Percentiles rank a stretch among this genome's conserved stretches.
phyloP scores from a whole-genome alignment of 306 rosid species.

The Trifolium dubium region DNA sequence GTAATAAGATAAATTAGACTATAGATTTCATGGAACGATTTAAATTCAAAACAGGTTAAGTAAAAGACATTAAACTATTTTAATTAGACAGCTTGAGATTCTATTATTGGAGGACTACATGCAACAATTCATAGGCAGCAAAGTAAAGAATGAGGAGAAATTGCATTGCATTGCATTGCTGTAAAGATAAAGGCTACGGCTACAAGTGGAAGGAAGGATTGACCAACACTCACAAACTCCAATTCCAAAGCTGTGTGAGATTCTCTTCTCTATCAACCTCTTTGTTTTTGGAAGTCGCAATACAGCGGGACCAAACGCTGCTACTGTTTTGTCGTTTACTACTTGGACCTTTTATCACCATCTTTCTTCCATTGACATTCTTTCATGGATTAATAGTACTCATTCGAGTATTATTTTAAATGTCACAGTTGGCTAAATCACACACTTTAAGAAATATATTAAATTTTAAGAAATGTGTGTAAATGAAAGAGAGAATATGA shows the following conservation, averaged over 20 bases:
- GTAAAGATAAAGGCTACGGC: conserved; percentile 6
- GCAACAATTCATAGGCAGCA: neutral
- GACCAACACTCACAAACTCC: conserved; percentile 37
- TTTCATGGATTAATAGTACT: too few relatives aligned
- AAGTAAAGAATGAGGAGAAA: neutral
- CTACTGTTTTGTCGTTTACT: conserved; percentile 37
- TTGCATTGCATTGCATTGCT: conserved; percentile 25
- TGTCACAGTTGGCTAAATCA: too few relatives aligned
- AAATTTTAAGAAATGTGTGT: too few relatives aligned
- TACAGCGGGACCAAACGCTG: neutral
- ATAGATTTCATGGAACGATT: too few relatives aligned
- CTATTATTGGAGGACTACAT: too few relatives aligned
- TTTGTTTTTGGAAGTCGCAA: conserved; percentile 42
- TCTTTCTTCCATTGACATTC: conserved; percentile 45
- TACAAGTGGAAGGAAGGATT: conserved; percentile 17
- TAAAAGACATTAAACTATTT: too few relatives aligned
- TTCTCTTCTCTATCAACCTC: conserved; percentile 46
- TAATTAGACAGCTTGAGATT: too few relatives aligned
- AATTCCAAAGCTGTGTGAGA: conserved; percentile 44
- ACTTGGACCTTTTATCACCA: conserved; percentile 33
- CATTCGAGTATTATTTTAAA: too few relatives aligned
- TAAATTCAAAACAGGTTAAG: too few relatives aligned
- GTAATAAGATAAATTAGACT: too few relatives aligned
- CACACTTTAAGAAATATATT: too few relatives aligned
- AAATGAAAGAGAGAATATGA: too few relatives aligned